These are phyloP conservation scores for Paecilomyces sp. DNA, from an alignment of 2,329 filamentous ascomycete genomes.

Conservation along the genomic window DNA sequence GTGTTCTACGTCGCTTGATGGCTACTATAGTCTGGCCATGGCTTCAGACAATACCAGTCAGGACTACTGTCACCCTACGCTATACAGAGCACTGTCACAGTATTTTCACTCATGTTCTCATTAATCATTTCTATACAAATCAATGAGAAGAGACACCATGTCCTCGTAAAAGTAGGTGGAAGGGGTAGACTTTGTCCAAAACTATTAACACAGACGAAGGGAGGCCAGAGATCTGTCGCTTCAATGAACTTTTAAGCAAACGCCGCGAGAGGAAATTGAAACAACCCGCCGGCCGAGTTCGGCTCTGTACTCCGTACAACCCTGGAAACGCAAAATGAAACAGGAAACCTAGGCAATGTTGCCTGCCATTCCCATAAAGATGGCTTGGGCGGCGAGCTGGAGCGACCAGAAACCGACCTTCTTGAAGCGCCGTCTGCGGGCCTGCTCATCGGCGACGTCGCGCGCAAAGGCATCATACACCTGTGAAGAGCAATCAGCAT, in stretches of 20 bases:
- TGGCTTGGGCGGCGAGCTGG: slow-evolving; percentile 81
- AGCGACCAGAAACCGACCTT: slow-evolving; percentile 97
- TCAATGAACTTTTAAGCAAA: neutral
- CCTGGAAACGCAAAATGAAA: slow-evolving; percentile 4
- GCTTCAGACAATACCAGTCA: too few relatives aligned
- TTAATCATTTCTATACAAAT: neutral
- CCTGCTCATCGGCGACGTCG: slow-evolving; percentile 84
- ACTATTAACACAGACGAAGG: neutral
- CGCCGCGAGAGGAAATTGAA: neutral
- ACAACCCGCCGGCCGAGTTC: neutral
- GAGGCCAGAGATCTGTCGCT: neutral
- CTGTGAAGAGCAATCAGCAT: slow-evolving; percentile 5
- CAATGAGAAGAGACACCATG: neutral
- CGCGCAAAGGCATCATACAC: slow-evolving; percentile 82
- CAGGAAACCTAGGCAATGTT: slow-evolving; percentile 51
- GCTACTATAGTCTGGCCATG: too few relatives aligned
- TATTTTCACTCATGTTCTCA: neutral
- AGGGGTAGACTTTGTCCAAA: neutral
- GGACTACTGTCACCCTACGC: too few relatives aligned
- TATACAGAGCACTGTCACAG: neutral
- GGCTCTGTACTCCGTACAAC: neutral
- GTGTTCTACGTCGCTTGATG: neutral
- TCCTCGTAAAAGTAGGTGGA: neutral
- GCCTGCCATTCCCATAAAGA: slow-evolving; percentile 91
- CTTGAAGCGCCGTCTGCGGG: slow-evolving; percentile 76